These are phyloP conservation scores for Areca catechu DNA, from an alignment of 176 grass and related monocot genomes.

Conservation along the genomic window DNA sequence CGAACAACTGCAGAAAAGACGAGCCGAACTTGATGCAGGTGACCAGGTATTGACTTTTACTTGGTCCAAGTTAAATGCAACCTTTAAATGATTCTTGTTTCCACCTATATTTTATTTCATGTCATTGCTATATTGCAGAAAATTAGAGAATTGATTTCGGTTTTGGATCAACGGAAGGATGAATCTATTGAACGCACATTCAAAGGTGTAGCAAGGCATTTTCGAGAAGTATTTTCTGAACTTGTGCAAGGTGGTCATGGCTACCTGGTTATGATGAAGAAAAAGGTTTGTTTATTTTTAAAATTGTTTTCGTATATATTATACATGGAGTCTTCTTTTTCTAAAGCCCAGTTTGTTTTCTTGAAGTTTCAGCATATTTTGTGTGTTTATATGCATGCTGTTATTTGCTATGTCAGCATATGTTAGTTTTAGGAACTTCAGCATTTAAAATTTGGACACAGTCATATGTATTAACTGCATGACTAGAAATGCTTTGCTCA, in stretches of 20 bases:
- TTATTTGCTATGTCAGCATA: no score
- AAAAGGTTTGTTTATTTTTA: slow-evolving; percentile 44
- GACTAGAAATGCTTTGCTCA: no score
- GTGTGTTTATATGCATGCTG: no score
- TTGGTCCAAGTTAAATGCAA: neutral
- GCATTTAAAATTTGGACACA: no score
- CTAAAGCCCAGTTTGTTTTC: no score
- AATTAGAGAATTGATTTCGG: slow-evolving; percentile 87
- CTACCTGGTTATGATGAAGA: slow-evolving; percentile 98
- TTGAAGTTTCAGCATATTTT: no score
- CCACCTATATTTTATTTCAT: neutral
- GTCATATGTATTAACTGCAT: no score
- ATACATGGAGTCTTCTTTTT: no score
- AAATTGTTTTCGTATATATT: no score
- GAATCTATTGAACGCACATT: slow-evolving; percentile 99
- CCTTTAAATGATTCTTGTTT: neutral
- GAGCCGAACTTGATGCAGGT: slow-evolving; percentile 88
- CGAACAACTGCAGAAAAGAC: slow-evolving; percentile 76
- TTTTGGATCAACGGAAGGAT: slow-evolving; percentile 97
- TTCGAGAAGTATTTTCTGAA: slow-evolving; percentile 87
- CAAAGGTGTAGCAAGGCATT: slow-evolving; percentile 95
- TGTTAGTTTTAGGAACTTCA: no score
- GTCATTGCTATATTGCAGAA: slow-evolving; percentile 45
- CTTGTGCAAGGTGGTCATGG: slow-evolving; percentile 94
- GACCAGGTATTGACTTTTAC: slow-evolving; percentile 38